Base-by-base conservation (phyloP, 2,329 filamentous ascomycete species). In the Exophiala dermatitidis region DNA sequence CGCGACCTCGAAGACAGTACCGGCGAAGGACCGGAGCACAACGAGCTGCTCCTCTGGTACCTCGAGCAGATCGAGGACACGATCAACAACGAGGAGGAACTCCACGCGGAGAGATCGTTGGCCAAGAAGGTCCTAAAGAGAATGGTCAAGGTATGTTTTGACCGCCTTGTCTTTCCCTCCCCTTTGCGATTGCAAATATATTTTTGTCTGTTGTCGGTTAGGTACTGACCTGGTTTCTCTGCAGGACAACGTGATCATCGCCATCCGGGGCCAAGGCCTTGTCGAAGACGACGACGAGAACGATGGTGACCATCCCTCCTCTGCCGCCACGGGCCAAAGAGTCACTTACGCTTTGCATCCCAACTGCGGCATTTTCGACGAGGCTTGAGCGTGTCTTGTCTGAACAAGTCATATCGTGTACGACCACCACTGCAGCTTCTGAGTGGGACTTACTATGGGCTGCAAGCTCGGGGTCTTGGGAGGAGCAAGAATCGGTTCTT, bases 341-440 rank as follows among this genome's bases (percentile, higher is more conserved):
- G 75, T 86, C 3, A 79, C 93, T 48, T 98, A 96, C 67, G 86
- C 96, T 29, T 68, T 98, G 62, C 93, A 98, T 73, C 93, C 93
- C 54, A 97, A 97, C 72, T 95, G 88, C 67, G 88, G 87, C 0
- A 77, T 94, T 6, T 61, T 61, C 38, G 59, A 61, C 40, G 90
- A 95, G 12, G 49, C 56, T 34, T 60, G 58, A 63, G 43, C 28
- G n/a, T 41, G 19, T 19, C 19, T 19, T 19, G 19, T 19, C 19
- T 19, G 2, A 19, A 19, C 19, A 19, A 19, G 19, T 19, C 2
- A 19, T 19, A 19, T 19, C 19, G 19, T 19, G 19, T 19, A 19
- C 19, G 2, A 19, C 19, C 19, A 19, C 19, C 19, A 19, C 19
- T 19, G 19, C 19, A 19, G 2, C 19, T 19, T 19, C 19, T 19